Conservation (phyloP, 306 rosid genomes). For the Citrullus mucosospermus region DNA sequence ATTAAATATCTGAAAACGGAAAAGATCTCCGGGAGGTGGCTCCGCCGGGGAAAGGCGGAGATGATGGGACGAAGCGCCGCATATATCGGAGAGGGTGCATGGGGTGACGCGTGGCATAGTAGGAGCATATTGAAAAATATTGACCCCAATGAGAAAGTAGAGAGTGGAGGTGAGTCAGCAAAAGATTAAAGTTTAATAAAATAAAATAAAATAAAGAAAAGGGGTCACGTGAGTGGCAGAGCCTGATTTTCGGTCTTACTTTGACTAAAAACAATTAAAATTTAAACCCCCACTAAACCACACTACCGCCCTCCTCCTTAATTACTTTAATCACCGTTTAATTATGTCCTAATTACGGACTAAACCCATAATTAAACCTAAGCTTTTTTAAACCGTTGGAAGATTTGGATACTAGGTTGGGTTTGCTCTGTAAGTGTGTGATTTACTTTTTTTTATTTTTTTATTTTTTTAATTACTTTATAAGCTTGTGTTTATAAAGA, state of each 20-base stretch:
- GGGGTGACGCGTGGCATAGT: slow-evolving; percentile 16
- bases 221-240: slow-evolving; percentile 50
- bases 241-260: slow-evolving; percentile 31
- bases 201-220: background rate
- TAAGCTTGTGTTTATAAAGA: background rate
- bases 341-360: background rate
- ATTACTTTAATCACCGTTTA: slow-evolving; percentile 17
- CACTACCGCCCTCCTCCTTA: background rate
- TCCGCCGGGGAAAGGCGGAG: background rate
- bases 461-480: background rate
- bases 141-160: slow-evolving; percentile 5
- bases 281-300: background rate
- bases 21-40: background rate
- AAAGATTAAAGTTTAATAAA: background rate
- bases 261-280: slow-evolving; percentile 35
- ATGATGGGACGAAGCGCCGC: slow-evolving; percentile 19
- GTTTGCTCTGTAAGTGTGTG: background rate
- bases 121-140: background rate
- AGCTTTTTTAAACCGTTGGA: background rate
- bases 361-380: background rate
- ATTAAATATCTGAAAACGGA: background rate
- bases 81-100: background rate
- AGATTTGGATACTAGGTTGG: background rate
- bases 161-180: slow-evolving; percentile 25
- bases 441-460: too few species aligned